Base-by-base conservation (phyloP, 768 basidiomycete species). In the Russula brevipes region DNA sequence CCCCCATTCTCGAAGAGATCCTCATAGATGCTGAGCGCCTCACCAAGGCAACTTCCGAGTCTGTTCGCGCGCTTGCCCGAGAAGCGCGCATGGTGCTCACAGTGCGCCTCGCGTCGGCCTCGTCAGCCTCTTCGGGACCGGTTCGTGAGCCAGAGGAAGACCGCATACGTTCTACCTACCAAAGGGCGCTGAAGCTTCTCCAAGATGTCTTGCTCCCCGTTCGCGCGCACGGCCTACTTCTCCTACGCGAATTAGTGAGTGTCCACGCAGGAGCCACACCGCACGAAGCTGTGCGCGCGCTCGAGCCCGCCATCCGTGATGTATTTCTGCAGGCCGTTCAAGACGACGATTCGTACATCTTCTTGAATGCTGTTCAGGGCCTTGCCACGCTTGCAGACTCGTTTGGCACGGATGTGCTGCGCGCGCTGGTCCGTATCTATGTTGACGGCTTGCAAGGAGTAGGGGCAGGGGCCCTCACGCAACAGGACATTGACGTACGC, bases 331-430 rank as follows among this genome's bases (percentile, higher is more conserved):
- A 91, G 70, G 82, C 86, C 0, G 74, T 95, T 5, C 88, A 92
- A 70, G 94, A 97, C 64, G 89, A 94, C 44, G 96, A 98, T 70
- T 93, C 91, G n/a, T 98, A 94, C 73, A 85, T 98, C 59, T 98
- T 93, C 71, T 77, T 98, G 57, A 94, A 94, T 70, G 94, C 90
- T 0, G 88, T 96, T 14, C 91, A 94, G 69, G 95, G 95, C 0
- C 79, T 98, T 1, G 83, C 87, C n/a, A 85, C 82, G 4, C 86
- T 98, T 82, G 93, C 88, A 0, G 87, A 94, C 69, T 79, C 78
- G 1, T 84, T 86, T 63, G 91, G 91, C 3, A 82, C 81, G 66
- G 87, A 91, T 11, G 86, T 94, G 12, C 72, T 95, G 8, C 77
- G 77, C 60, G 76, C 79, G 5, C 78, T 97, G 31, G 74, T 93